These are phyloP conservation scores for Fusarium hainanense DNA, from an alignment of 2,329 filamentous ascomycete genomes.

Conservation along the genomic window DNA sequence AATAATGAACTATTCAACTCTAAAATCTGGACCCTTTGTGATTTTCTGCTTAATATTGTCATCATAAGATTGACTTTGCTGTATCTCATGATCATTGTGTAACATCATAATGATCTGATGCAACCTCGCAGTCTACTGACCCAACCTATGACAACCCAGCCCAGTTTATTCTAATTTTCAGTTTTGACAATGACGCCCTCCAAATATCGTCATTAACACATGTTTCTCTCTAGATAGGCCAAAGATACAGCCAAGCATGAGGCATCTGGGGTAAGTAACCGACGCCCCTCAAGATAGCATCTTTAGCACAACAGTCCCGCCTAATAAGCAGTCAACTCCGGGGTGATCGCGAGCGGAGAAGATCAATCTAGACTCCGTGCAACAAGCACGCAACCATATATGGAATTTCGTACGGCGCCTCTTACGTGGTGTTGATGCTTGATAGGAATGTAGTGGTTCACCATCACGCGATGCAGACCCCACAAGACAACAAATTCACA, in stretches of 20 bases:
- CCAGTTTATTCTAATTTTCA: neutral
- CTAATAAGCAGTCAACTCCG: neutral
- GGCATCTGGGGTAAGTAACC: conserved; percentile 26
- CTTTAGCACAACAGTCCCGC: neutral
- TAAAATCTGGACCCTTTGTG: neutral
- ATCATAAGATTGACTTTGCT: neutral
- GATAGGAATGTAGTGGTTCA: neutral
- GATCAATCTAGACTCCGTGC: conserved; percentile 3
- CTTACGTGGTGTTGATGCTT: neutral
- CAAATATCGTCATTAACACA: neutral
- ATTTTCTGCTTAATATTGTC: neutral
- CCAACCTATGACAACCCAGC: neutral
- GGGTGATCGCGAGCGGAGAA: conserved; percentile 6
- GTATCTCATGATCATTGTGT: neutral
- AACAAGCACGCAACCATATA: conserved; percentile 1
- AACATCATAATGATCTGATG: neutral
- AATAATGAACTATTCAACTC: conserved; percentile 28
- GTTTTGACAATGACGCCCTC: neutral
- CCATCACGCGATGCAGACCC: conserved; percentile 15
- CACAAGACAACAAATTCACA: conserved; percentile 2
- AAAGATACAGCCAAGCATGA: conserved; percentile 26
- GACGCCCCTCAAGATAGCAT: neutral
- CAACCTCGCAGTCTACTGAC: neutral
- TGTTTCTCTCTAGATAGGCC: neutral
- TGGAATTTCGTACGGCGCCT: neutral